These are phyloP conservation scores for Aspergillus fijiensis DNA, from an alignment of 2,329 filamentous ascomycete species.

Conservation along the genomic window DNA sequence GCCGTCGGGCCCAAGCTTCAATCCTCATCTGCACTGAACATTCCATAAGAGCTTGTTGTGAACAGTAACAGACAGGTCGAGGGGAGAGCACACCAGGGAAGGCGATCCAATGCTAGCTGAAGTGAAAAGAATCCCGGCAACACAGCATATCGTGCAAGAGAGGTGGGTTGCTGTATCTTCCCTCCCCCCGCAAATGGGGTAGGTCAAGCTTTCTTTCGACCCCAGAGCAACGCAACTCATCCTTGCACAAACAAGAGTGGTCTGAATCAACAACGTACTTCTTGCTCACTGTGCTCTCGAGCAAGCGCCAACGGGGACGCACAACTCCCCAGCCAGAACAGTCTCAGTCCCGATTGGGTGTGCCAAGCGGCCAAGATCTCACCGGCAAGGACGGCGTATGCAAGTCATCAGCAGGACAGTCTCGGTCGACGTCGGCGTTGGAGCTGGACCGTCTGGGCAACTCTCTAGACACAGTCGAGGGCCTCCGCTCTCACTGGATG, in stretches of 20 bases:
- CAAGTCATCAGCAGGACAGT: slow-evolving; percentile 17
- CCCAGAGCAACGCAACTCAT: slow-evolving; percentile 4
- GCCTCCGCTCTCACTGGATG: neutral
- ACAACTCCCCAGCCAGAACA: neutral
- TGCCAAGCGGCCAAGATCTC: slow-evolving; percentile 5
- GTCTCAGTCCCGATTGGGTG: neutral
- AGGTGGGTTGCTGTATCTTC: neutral
- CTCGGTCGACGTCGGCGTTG: neutral
- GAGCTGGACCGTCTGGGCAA: neutral
- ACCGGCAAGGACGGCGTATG: slow-evolving; percentile 11
- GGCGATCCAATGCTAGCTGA: neutral
- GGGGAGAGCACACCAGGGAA: neutral
- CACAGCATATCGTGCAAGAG: neutral
- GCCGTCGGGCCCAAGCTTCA: neutral
- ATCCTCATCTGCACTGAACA: neutral
- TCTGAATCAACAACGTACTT: neutral
- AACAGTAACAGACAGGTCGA: neutral
- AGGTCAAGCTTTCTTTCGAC: slow-evolving; percentile 5
- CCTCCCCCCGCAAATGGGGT: neutral
- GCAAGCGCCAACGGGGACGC: neutral
- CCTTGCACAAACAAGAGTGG: neutral
- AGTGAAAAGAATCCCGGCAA: neutral
- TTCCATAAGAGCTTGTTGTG: neutral
- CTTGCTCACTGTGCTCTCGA: neutral
- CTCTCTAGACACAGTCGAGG: neutral